These are phyloP conservation scores for Fusarium anguioides DNA, from an alignment of 2,329 filamentous ascomycete genomes.

Conservation along the genomic window DNA sequence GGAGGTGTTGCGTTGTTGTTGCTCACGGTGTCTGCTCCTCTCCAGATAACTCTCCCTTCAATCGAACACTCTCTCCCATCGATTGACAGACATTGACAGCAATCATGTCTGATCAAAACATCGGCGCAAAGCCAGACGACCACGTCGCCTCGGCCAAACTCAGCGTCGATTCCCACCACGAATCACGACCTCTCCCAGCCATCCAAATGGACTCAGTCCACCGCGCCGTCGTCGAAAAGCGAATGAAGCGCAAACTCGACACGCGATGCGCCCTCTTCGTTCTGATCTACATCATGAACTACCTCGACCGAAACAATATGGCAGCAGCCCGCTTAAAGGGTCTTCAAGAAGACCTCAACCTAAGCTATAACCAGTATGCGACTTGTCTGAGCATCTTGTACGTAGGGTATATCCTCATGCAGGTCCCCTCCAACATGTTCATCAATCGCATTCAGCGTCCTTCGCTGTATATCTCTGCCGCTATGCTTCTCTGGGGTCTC, in stretches of 20 bases:
- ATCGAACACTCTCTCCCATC: background rate
- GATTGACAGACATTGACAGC: background rate
- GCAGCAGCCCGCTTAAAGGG: conserved; percentile 73
- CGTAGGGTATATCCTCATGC: conserved; percentile 74
- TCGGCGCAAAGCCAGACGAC: conserved; percentile 25
- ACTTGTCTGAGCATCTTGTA: conserved; percentile 74
- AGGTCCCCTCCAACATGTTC: conserved; percentile 68
- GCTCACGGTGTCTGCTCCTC: background rate
- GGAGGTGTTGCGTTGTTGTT: background rate
- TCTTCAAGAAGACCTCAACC: conserved; percentile 68
- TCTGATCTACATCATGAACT: conserved; percentile 81
- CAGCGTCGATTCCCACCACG: conserved; percentile 32
- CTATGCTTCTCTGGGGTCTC: conserved; percentile 70
- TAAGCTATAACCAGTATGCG: conserved; percentile 69
- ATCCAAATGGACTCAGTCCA: conserved; percentile 57
- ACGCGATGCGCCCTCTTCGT: conserved; percentile 74
- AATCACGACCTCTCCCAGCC: conserved; percentile 10
- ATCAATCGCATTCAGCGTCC: conserved; percentile 65
- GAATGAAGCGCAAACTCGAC: conserved; percentile 77
- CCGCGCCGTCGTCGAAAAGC: conserved; percentile 68
- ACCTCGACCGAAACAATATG: conserved; percentile 76
- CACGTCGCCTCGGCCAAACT: conserved; percentile 31
- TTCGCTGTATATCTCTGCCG: conserved; percentile 61
- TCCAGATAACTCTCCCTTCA: background rate
- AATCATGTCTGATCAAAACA: conserved; percentile 10